Evolutionary conservation across 2,329 filamentous ascomycete genomes (phyloP).

Genomic region (Cladosporium cucumerinum): DNA sequence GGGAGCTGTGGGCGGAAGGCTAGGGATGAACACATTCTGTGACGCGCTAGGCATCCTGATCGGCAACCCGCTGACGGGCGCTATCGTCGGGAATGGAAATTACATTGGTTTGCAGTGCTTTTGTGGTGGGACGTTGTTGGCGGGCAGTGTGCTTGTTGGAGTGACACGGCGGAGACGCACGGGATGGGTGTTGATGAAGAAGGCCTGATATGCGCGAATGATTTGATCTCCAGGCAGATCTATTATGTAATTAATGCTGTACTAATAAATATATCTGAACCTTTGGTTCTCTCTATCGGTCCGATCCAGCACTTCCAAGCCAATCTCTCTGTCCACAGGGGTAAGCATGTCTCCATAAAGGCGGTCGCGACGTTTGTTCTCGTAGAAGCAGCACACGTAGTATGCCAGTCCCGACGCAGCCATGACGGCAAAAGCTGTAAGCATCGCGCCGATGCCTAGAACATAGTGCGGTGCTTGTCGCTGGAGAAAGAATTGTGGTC

Average conservation of each 20-base stretch:
- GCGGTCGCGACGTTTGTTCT: neutral
- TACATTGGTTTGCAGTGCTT: constrained; percentile 27
- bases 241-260: neutral
- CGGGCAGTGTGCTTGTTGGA: constrained; percentile 19
- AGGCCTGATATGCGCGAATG: constrained; percentile 13
- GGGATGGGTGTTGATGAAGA: constrained; percentile 18
- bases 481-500: neutral
- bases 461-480: neutral
- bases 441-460: neutral
- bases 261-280: neutral
- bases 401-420: neutral
- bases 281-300: neutral
- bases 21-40: constrained; percentile 28
- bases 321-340: neutral
- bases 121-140: constrained; percentile 23
- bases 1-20: constrained; percentile 24
- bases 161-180: constrained; percentile 21
- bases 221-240: too few species aligned
- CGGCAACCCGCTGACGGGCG: constrained; percentile 28
- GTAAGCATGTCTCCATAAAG: neutral
- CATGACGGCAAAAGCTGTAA: neutral
- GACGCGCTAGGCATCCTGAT: constrained; percentile 26
- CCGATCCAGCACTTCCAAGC: neutral
- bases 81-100: constrained; percentile 17
- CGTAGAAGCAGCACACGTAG: neutral